Conservation (phyloP, 495 filamentous ascomycete species). For the Letharia columbiana region DNA sequence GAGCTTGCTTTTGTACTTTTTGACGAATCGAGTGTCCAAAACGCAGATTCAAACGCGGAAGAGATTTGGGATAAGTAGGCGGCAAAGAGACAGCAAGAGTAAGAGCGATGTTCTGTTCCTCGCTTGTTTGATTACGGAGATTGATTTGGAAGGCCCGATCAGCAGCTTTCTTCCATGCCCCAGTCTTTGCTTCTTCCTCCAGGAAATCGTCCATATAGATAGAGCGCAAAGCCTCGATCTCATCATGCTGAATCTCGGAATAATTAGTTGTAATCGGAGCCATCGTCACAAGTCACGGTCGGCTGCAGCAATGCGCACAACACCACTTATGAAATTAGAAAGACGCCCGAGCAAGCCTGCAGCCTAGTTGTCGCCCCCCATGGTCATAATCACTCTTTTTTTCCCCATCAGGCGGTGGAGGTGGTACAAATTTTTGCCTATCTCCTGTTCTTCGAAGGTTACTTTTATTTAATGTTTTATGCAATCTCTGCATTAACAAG, state of each 20-base stretch:
- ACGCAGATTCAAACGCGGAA: slow-evolving; percentile 64
- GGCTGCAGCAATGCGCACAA: neutral
- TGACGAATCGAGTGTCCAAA: slow-evolving; percentile 52
- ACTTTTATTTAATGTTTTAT: too few relatives aligned
- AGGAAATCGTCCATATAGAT: slow-evolving; percentile 91
- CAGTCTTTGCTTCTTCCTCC: slow-evolving; percentile 58
- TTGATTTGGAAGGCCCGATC: slow-evolving; percentile 73
- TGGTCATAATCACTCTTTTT: neutral
- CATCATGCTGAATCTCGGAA: slow-evolving; percentile 74
- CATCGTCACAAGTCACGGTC: slow-evolving; percentile 1
- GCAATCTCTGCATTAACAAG: neutral
- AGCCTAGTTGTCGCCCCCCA: neutral
- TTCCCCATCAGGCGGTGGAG: neutral
- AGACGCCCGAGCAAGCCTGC: neutral
- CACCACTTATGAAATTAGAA: neutral
- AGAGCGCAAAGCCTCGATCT: slow-evolving; percentile 75
- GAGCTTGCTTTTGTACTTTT: slow-evolving; percentile 56
- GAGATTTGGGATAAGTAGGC: slow-evolving; percentile 86
- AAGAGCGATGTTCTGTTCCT: slow-evolving; percentile 53
- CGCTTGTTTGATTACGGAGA: slow-evolving; percentile 53
- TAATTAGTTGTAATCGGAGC: slow-evolving; percentile 54
- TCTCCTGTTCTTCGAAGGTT: too few relatives aligned
- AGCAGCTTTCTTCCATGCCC: slow-evolving; percentile 83
- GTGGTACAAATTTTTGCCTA: neutral
- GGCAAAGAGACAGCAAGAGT: slow-evolving; percentile 65